Evolutionary conservation across 1,284 basidiomycete genomes (phyloP), one percentile per base, ranked within the genome.

Genomic region (Coniophora puteana): DNA sequence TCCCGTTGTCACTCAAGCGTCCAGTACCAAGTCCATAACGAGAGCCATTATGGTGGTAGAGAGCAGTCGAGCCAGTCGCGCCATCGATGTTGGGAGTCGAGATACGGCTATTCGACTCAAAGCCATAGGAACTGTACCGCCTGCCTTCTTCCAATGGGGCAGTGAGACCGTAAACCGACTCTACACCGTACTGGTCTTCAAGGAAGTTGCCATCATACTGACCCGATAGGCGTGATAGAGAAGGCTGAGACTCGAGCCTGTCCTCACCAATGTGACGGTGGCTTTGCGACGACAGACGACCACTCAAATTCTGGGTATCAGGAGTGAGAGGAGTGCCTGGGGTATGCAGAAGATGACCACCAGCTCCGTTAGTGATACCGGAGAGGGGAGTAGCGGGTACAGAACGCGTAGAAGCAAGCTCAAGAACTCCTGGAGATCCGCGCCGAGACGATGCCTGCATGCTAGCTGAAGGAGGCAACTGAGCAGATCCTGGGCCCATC

Each of bases 21-120:
- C 73, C 72, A 43, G 83, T 57, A 27, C 78, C 77, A 23, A 87
- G 62, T 29, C 86, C 86, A 51, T 88, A 89, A 47, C 87, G 81
- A 46, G 84, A 73, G 2, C 80, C 83, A 45, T 83, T 80, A 54
- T 88, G 84, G 41, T 85, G 82, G 59, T 93, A 93, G 26, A 92
- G 65, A 5, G 87, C 83, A 8, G 84, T 87, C 4, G 87, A 89
- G 17, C 86, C 87, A 43, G 76, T 80, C 22, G 75, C 69, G 42
- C 74, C 75, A 40, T 74, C 73, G 42, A 66, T 59, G 16, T 54
- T 54, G 10, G 65, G 47, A 33, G 58, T 68, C 26, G 61, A 58
- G n/a, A n/a, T n/a, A 36, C 74, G 72, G 16, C 59, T 62, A 25
- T 66, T 62, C 25, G 65, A 36, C 22, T 88, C 85, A 49, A 83